Percentiles rank a stretch among this genome's conserved stretches.
Conservation (phyloP, 305 asterid genomes). For the Ilex paraguariensis region DNA sequence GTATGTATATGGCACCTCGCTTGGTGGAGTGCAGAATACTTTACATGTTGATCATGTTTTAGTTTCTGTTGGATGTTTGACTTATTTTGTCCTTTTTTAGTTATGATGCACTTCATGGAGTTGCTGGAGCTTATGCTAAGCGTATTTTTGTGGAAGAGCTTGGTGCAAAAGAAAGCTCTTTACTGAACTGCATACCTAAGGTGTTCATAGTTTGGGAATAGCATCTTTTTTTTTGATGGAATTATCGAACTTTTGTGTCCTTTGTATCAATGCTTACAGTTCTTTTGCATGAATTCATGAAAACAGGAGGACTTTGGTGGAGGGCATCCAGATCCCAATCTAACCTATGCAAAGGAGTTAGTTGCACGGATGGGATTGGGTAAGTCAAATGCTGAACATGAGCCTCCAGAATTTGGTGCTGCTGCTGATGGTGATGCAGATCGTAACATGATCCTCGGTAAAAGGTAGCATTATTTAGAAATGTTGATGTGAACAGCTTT, state of each 20-base stretch:
- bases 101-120: constrained; percentile 96
- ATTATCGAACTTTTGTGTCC: constrained; percentile 3
- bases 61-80: constrained; percentile 13
- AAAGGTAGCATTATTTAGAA: constrained; percentile 39
- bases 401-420: constrained; percentile 99
- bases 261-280: constrained; percentile 9
- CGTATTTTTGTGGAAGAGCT: constrained; percentile 94
- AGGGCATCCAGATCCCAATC: constrained; percentile 99
- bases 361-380: constrained; percentile 97
- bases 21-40: background rate
- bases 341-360: constrained; percentile 94
- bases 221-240: background rate
- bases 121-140: constrained; percentile 93
- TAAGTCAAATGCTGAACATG: constrained; percentile 48
- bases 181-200: constrained; percentile 91
- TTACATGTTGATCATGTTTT: constrained; percentile 8
- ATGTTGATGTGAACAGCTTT: constrained; percentile 1
- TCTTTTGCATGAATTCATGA: constrained; percentile 16
- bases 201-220: constrained; percentile 21
- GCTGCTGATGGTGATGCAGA: constrained; percentile 99
- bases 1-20: constrained; percentile 20
- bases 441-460: constrained; percentile 95
- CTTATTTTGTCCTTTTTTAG: constrained; percentile 32
- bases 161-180: constrained; percentile 85
- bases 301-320: constrained; percentile 99